A percentile compares a stretch with the other conserved stretches of the same genome.
Conservation (phyloP, 2,329 filamentous ascomycete genomes). For the Talaromyces sp. region DNA sequence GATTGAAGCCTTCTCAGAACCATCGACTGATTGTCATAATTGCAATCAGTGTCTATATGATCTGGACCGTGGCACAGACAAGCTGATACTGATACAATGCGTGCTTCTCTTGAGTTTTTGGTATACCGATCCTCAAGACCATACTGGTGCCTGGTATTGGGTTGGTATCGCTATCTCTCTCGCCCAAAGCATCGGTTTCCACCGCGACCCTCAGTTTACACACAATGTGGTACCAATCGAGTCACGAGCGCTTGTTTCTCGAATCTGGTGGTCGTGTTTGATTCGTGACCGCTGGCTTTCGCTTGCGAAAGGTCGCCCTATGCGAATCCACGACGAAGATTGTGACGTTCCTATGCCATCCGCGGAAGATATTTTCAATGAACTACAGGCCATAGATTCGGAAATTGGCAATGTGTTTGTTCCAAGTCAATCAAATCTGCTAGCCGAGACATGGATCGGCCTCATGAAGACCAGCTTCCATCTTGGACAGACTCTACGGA, state of each 20-base stretch:
- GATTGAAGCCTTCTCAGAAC: background rate
- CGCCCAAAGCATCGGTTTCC: constrained; percentile 12
- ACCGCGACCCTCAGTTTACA: background rate
- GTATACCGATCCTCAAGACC: constrained; percentile 95
- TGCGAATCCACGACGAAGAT: constrained; percentile 16
- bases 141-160: constrained; percentile 98
- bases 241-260: background rate
- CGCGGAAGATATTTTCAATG: background rate
- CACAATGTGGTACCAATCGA: background rate
- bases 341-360: constrained; percentile 3
- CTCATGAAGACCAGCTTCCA: background rate
- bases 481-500: background rate
- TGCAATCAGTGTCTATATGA: background rate
- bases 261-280: constrained; percentile 18
- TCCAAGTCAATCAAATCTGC: background rate
- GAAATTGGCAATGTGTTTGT: background rate
- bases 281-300: constrained; percentile 15
- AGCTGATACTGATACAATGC: constrained; percentile 85
- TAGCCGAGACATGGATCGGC: background rate
- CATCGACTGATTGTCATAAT: background rate
- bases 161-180: constrained; percentile 48
- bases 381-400: background rate
- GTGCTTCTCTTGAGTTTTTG: constrained; percentile 93
- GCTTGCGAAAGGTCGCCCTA: constrained; percentile 13
- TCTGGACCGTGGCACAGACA: constrained; percentile 69